phyloP scores from a whole-genome alignment of 2,329 filamentous ascomycete genomes.

The Nothophoma quercina region DNA sequence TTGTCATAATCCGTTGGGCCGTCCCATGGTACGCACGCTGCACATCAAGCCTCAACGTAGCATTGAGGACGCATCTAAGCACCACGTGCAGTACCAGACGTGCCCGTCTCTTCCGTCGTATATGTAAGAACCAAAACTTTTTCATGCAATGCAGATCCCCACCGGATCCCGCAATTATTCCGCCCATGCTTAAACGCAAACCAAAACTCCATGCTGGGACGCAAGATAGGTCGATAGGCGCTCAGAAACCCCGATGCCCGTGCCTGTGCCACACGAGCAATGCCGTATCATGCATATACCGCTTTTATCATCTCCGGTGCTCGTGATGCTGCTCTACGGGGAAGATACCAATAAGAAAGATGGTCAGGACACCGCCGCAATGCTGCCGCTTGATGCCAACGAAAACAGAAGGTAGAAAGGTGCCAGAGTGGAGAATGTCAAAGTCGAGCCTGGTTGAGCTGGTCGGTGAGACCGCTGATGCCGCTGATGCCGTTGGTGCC shows the following conservation, averaged over 20 bases:
- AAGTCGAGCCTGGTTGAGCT: slow-evolving; percentile 45
- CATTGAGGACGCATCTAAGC: not conserved
- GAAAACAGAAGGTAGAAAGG: slow-evolving; percentile 23
- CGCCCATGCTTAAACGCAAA: slow-evolving; percentile 36
- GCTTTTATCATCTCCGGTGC: slow-evolving; percentile 26
- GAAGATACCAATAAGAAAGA: slow-evolving; percentile 22
- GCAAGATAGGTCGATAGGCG: slow-evolving; percentile 6
- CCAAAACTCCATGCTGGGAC: slow-evolving; percentile 46
- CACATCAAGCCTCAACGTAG: not conserved
- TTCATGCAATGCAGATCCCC: slow-evolving; percentile 28
- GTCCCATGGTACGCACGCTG: not conserved
- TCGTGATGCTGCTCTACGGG: slow-evolving; percentile 27
- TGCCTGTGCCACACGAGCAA: slow-evolving; percentile 5
- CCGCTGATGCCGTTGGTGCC: slow-evolving; percentile 16
- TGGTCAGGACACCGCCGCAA: slow-evolving; percentile 27
- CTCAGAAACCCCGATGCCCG: not conserved
- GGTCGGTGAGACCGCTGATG: slow-evolving; percentile 41
- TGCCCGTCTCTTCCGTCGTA: slow-evolving; percentile 1
- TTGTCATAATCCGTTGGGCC: not conserved
- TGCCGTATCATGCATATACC: slow-evolving; percentile 25
- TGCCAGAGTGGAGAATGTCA: slow-evolving; percentile 29
- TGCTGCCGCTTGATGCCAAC: slow-evolving; percentile 32
- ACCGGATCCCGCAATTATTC: slow-evolving; percentile 11
- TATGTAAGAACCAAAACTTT: slow-evolving; percentile 31
- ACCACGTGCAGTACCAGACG: slow-evolving; percentile 10